Evolutionary conservation across 2,329 filamentous ascomycete species (phyloP).

Genomic region (Diplodia sapinea): DNA sequence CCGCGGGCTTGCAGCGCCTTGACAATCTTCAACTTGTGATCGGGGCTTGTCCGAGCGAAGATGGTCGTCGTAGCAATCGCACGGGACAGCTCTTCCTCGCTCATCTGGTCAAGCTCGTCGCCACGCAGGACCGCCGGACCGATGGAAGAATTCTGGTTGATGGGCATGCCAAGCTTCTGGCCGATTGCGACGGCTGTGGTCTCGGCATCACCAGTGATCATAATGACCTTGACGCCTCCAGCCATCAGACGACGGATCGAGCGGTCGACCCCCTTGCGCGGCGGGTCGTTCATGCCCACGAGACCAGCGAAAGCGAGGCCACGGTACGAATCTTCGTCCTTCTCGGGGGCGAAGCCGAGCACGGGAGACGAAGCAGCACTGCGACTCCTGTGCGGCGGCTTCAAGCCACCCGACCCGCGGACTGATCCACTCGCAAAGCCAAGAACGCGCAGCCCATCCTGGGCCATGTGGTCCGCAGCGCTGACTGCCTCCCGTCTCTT

Average conservation of each 20-base stretch:
- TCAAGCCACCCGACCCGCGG: slow-evolving; percentile 33
- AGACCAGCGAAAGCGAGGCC: slow-evolving; percentile 88
- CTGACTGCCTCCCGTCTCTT: slow-evolving; percentile 75
- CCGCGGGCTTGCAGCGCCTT: slow-evolving; percentile 87
- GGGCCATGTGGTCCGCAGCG: slow-evolving; percentile 85
- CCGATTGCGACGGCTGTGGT: slow-evolving; percentile 94
- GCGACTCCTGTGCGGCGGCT: slow-evolving; percentile 35
- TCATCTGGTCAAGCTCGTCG: slow-evolving; percentile 93
- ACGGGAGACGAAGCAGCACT: slow-evolving; percentile 44
- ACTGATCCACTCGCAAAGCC: slow-evolving; percentile 87
- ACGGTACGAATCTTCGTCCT: slow-evolving; percentile 73
- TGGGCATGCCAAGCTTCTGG: slow-evolving; percentile 90
- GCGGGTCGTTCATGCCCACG: slow-evolving; percentile 97
- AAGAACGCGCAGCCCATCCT: slow-evolving; percentile 86
- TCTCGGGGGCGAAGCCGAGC: slow-evolving; percentile 31
- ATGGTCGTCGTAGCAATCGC: slow-evolving; percentile 90
- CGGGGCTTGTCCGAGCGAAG: slow-evolving; percentile 93
- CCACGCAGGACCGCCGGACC: slow-evolving; percentile 79
- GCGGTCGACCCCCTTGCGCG: slow-evolving; percentile 84
- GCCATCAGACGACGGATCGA: slow-evolving; percentile 90
- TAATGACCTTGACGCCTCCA: slow-evolving; percentile 94
- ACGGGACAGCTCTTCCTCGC: slow-evolving; percentile 78
- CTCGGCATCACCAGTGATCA: slow-evolving; percentile 98
- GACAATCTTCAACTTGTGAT: slow-evolving; percentile 98
- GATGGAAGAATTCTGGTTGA: slow-evolving; percentile 65